Evolutionary conservation across 2,329 filamentous ascomycete species (phyloP).

Genomic region (Venturia oleaginea): DNA sequence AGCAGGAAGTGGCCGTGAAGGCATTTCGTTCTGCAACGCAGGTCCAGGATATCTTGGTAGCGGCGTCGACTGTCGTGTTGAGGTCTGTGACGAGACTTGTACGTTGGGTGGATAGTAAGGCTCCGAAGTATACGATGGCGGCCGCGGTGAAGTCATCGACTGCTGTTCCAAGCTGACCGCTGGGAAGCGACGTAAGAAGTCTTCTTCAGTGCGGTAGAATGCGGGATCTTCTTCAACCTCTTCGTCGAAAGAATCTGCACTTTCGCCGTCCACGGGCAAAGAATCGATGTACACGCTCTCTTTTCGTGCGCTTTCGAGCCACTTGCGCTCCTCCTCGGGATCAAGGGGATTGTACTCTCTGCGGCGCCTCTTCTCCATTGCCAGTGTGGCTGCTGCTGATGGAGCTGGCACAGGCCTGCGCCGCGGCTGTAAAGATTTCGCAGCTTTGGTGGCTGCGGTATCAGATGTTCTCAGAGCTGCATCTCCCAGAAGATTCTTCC

Average conservation of each 20-base stretch:
- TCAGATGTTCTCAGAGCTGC: slow-evolving; percentile 52
- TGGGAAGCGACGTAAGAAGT: slow-evolving; percentile 76
- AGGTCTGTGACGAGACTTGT: slow-evolving; percentile 18
- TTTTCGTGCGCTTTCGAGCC: slow-evolving; percentile 66
- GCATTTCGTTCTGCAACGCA: slow-evolving; percentile 26
- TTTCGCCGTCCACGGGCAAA: slow-evolving; percentile 22
- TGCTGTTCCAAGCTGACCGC: slow-evolving; percentile 52
- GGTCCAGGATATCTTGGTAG: not conserved
- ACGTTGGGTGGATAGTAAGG: slow-evolving; percentile 20
- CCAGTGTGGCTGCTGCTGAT: slow-evolving; percentile 42
- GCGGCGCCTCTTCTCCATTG: slow-evolving; percentile 47
- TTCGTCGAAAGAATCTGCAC: slow-evolving; percentile 30
- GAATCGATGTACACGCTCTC: slow-evolving; percentile 46
- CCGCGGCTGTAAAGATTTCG: slow-evolving; percentile 38
- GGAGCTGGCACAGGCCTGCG: slow-evolving; percentile 41
- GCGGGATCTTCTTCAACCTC: slow-evolving; percentile 38
- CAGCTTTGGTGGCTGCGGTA: slow-evolving; percentile 26
- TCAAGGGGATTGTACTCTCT: slow-evolving; percentile 63
- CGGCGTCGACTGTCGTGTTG: not conserved
- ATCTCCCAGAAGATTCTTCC: slow-evolving; percentile 71
- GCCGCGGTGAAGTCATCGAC: slow-evolving; percentile 39
- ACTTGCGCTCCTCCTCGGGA: slow-evolving; percentile 69
- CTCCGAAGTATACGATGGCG: not conserved
- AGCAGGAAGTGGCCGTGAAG: slow-evolving; percentile 50
- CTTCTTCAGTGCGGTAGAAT: slow-evolving; percentile 65